These are phyloP conservation scores for Thalassiosira profunda DNA, from an alignment of 108 stramenopile species.

Conservation along the genomic window DNA sequence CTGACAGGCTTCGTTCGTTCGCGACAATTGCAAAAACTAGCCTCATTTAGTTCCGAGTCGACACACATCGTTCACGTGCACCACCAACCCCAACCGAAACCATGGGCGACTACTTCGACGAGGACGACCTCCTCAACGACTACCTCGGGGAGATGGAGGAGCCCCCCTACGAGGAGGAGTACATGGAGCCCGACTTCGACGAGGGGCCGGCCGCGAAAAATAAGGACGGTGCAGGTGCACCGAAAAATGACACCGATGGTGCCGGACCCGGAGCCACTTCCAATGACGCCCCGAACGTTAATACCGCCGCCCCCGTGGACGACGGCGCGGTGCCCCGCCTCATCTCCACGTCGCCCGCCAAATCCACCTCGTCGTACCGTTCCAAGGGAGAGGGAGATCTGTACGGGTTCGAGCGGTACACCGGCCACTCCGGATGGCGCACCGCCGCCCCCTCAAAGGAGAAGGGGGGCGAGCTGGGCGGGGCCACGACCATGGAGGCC, in stretches of 20 bases:
- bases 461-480: slow-evolving; percentile 1
- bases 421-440: slow-evolving; percentile 35
- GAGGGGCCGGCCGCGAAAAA: background rate
- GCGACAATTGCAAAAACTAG: too few species aligned
- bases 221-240: background rate
- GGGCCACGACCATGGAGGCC: slow-evolving; percentile 43
- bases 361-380: slow-evolving; percentile 3
- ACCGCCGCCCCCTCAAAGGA: background rate
- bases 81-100: too few species aligned
- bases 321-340: background rate
- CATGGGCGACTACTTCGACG: slow-evolving; percentile 39
- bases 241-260: background rate
- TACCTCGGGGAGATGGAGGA: slow-evolving; percentile 53
- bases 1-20: too few species aligned
- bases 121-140: slow-evolving; percentile 65
- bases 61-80: too few species aligned
- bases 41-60: too few species aligned
- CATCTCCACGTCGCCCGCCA: slow-evolving; percentile 6
- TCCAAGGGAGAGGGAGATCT: background rate
- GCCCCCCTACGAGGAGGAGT: slow-evolving; percentile 20
- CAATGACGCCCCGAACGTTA: background rate
- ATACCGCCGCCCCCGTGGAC: background rate
- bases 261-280: background rate
- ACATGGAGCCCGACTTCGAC: slow-evolving; percentile 4
- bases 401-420: slow-evolving; percentile 39